A percentile compares a stretch with the other conserved stretches of the same genome.
Evolutionary conservation across 352 stramenopile species (phyloP).

Genomic region (Phytopythium mirpurense): DNA sequence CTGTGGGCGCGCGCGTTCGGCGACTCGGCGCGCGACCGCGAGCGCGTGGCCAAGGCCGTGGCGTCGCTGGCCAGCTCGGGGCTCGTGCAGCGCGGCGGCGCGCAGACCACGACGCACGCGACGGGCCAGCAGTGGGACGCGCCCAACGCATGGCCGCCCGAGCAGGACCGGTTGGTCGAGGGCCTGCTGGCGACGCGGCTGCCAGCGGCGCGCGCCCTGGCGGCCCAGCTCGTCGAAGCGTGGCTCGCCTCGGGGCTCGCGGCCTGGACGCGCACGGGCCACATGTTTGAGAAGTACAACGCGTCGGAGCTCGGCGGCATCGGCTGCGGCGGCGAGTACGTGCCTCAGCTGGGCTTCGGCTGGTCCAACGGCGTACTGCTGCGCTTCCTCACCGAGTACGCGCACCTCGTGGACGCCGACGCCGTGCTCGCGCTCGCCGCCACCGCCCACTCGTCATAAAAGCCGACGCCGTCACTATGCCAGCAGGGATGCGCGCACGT

Average conservation of each 20-base stretch:
- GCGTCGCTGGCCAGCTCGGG: slow-evolving; percentile 47
- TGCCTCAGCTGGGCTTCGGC: slow-evolving; percentile 83
- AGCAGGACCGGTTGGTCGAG: slow-evolving; percentile 79
- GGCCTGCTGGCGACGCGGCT: slow-evolving; percentile 54
- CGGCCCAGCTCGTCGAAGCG: slow-evolving; percentile 39
- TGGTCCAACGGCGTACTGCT: slow-evolving; percentile 86
- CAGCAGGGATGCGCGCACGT: too few species aligned
- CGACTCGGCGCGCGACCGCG: slow-evolving; percentile 18
- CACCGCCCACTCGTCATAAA: background rate
- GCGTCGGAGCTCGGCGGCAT: slow-evolving; percentile 52
- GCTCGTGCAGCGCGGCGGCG: slow-evolving; percentile 52
- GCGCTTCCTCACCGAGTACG: slow-evolving; percentile 62
- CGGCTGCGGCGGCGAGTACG: slow-evolving; percentile 81
- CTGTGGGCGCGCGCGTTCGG: slow-evolving; percentile 78
- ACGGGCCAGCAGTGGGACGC: slow-evolving; percentile 86
- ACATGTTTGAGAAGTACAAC: slow-evolving; percentile 91
- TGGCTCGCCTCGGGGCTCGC: slow-evolving; percentile 57
- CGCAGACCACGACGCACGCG: slow-evolving; percentile 58
- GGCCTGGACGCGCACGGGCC: slow-evolving; percentile 58
- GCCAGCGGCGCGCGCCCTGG: slow-evolving; percentile 38
- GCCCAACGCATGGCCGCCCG: slow-evolving; percentile 81
- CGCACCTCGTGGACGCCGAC: slow-evolving; percentile 12
- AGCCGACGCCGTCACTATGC: too few species aligned
- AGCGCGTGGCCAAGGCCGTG: slow-evolving; percentile 39
- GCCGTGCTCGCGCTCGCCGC: background rate